Percentiles rank a stretch among this genome's conserved stretches.
Evolutionary conservation across 768 basidiomycete species (phyloP).

Genomic region (Trametes sanguinea): DNA sequence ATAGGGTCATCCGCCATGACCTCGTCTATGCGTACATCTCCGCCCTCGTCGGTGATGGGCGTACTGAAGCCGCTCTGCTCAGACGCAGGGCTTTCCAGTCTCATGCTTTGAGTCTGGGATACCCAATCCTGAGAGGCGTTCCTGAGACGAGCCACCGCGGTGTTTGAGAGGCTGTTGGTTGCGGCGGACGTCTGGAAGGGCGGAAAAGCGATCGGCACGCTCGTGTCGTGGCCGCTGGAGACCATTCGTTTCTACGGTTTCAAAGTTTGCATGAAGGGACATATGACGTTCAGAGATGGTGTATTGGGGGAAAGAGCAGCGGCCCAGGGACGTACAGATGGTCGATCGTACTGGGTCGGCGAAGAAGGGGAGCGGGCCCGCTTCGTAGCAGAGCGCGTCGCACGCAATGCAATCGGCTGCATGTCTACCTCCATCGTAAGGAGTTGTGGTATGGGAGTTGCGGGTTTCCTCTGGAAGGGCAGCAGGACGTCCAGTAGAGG

Average conservation of each 20-base stretch:
- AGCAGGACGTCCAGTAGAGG: not conserved
- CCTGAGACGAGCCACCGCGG: constrained; percentile 33
- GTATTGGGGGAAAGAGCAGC: constrained; percentile 4
- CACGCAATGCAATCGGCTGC: constrained; percentile 46
- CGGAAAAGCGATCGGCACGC: constrained; percentile 17
- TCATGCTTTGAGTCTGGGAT: constrained; percentile 62
- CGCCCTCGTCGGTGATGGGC: not conserved
- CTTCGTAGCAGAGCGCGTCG: constrained; percentile 43
- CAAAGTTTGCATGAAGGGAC: not conserved
- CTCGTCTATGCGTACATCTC: constrained; percentile 37
- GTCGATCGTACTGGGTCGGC: constrained; percentile 49
- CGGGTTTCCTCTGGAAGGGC: too few species aligned
- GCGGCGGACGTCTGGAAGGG: constrained; percentile 13
- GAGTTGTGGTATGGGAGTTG: too few species aligned
- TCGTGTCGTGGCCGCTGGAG: constrained; percentile 42
- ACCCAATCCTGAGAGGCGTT: constrained; percentile 69
- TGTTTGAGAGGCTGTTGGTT: constrained; percentile 31
- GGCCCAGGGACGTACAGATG: constrained; percentile 46
- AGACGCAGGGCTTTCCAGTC: constrained; percentile 54
- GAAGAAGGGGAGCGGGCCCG: constrained; percentile 65
- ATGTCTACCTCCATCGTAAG: constrained; percentile 58
- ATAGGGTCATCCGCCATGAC: constrained; percentile 43
- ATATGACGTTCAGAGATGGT: not conserved
- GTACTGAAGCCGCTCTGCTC: constrained; percentile 18
- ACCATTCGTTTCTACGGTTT: constrained; percentile 68